Evolutionary conservation across 805 yeast genomes (phyloP).

Genomic region (fission yeast (Schizosaccharomyces pombe)): DNA sequence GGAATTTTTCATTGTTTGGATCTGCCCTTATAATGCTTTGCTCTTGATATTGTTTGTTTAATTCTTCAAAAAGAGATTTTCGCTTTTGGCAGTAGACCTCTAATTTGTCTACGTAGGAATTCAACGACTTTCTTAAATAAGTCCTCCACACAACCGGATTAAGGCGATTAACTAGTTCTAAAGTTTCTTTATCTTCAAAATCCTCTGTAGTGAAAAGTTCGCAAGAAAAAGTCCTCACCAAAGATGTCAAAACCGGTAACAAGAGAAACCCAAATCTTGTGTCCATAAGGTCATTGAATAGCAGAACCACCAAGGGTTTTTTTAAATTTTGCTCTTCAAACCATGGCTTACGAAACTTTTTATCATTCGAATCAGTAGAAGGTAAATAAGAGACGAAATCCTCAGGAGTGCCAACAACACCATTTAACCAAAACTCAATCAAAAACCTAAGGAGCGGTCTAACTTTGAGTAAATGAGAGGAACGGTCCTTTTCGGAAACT

Average conservation of each 20-base stretch:
- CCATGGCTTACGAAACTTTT: not conserved
- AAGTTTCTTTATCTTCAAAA: not conserved
- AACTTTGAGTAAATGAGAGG: not conserved
- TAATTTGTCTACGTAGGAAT: no score
- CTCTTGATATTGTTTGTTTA: no score
- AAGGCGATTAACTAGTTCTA: no score
- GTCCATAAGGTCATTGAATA: not conserved
- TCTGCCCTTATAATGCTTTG: no score
- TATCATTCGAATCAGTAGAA: conserved; percentile 5
- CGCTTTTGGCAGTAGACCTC: no score
- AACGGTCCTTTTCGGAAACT: not conserved
- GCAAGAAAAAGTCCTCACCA: not conserved
- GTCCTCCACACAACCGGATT: no score
- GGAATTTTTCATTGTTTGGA: no score
- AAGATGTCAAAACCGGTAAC: not conserved
- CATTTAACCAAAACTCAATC: conserved; percentile 35
- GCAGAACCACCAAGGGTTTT: not conserved
- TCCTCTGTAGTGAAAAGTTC: not conserved
- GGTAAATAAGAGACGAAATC: conserved; percentile 18
- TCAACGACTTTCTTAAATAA: no score
- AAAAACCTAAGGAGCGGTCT: conserved; percentile 15
- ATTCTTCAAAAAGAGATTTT: no score
- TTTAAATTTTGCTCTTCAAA: not conserved
- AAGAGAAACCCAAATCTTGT: not conserved
- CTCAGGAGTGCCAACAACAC: conserved; percentile 26